A percentile compares a stretch with the other conserved stretches of the same genome.
phyloP scores from a whole-genome alignment of 257 asterid species.

The Solanum chmielewskii region DNA sequence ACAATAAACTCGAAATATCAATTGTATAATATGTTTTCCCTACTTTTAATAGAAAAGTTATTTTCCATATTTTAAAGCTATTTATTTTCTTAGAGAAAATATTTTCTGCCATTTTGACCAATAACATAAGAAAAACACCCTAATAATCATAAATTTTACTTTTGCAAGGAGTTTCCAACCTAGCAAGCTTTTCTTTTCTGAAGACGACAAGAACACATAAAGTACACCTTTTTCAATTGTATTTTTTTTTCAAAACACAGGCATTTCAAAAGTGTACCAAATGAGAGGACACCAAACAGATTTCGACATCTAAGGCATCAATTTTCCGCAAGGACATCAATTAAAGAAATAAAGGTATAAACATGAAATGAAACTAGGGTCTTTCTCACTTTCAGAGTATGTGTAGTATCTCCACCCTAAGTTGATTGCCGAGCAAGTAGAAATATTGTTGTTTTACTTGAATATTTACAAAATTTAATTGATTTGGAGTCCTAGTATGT shows the following conservation, averaged over 20 bases:
- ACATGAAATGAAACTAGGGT: neutral
- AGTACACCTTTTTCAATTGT: neutral
- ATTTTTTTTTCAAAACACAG: neutral
- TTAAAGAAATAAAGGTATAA: neutral
- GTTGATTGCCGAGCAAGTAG: neutral
- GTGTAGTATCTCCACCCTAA: neutral
- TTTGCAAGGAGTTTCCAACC: slow-evolving; percentile 6
- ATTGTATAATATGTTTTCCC: rapidly evolving
- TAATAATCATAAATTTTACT: neutral
- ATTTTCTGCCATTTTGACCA: neutral
- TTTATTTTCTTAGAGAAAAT: no score
- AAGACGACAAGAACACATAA: neutral
- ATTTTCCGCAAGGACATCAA: neutral
- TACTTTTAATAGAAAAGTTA: no score
- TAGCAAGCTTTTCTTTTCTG: neutral
- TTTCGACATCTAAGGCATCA: neutral
- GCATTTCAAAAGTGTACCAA: neutral
- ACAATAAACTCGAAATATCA: no score
- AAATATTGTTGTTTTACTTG: neutral
- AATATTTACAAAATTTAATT: neutral
- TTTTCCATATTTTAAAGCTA: no score
- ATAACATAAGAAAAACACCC: neutral
- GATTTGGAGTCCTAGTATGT: neutral
- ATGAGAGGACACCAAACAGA: neutral
- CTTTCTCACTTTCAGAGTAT: neutral